phyloP scores from a whole-genome alignment of 495 filamentous ascomycete species.

The Pseudevernia furfuracea region DNA sequence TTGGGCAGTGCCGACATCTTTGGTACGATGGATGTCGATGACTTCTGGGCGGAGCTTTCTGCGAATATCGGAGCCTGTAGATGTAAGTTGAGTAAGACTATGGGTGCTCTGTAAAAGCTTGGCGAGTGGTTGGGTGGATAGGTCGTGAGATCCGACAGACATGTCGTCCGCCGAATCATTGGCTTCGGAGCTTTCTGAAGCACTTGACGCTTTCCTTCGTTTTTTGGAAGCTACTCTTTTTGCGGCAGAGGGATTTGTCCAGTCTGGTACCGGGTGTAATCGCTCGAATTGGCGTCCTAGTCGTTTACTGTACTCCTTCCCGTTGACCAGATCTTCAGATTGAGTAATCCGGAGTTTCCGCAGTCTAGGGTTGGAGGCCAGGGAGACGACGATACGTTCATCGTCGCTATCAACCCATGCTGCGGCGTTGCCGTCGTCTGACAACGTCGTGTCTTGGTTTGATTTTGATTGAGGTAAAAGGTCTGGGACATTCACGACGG shows the following conservation, averaged over 20 bases:
- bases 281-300: constrained; percentile 74
- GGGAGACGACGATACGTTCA: constrained; percentile 73
- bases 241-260: constrained; percentile 51
- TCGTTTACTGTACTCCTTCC: constrained; percentile 73
- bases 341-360: constrained; percentile 75
- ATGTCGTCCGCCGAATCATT: constrained; percentile 53
- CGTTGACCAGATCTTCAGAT: constrained; percentile 75
- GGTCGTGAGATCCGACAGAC: constrained; percentile 47
- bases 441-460: constrained; percentile 34
- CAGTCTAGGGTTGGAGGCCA: constrained; percentile 62
- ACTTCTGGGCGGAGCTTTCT: constrained; percentile 73
- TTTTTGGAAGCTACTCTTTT: constrained; percentile 40
- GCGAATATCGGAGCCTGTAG: constrained; percentile 35
- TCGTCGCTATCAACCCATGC: constrained; percentile 97
- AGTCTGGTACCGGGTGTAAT: constrained; percentile 71
- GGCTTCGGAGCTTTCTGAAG: constrained; percentile 41
- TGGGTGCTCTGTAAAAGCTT: constrained; percentile 64
- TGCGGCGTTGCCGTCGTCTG: constrained; percentile 37
- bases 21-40: constrained; percentile 70
- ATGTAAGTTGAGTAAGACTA: constrained; percentile 43
- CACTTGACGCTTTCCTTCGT: constrained; percentile 39
- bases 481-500: constrained; percentile 38
- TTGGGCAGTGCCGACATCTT: constrained; percentile 53
- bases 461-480: constrained; percentile 36
- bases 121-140: constrained; percentile 67